These are phyloP conservation scores for Debaryomyces prosopidis DNA, from an alignment of 805 yeast genomes.

Conservation along the genomic window DNA sequence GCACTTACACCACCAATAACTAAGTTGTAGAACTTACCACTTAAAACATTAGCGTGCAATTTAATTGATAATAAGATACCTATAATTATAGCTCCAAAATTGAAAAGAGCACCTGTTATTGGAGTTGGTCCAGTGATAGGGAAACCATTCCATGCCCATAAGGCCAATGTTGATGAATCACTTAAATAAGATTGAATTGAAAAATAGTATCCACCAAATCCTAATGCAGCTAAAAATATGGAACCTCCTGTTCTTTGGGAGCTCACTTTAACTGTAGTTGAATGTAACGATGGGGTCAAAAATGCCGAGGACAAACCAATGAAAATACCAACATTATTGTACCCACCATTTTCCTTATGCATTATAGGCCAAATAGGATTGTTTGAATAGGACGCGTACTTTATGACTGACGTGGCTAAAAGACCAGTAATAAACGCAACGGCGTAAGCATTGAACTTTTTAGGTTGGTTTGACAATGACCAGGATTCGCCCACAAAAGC, in stretches of 20 bases:
- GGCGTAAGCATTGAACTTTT: conserved; percentile 44
- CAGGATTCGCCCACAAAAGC: conserved; percentile 58
- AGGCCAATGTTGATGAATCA: conserved; percentile 83
- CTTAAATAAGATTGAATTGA: conserved; percentile 71
- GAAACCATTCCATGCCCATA: conserved; percentile 97
- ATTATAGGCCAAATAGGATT: conserved; percentile 97
- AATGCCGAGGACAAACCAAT: conserved; percentile 65
- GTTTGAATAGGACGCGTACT: conserved; percentile 75
- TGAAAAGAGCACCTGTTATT: conserved; percentile 74
- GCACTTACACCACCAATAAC: conserved; percentile 51
- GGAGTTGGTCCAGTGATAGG: conserved; percentile 88
- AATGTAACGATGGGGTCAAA: conserved; percentile 47
- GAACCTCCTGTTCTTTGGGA: conserved; percentile 40
- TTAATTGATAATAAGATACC: conserved; percentile 45
- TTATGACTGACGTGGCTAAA: conserved; percentile 68
- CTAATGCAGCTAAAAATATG: conserved; percentile 54
- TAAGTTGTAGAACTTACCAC: conserved; percentile 33
- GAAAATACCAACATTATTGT: conserved; percentile 66
- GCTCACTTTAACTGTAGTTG: conserved; percentile 9
- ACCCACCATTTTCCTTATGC: conserved; percentile 84
- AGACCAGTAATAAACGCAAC: conserved; percentile 71
- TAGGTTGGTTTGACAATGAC: conserved; percentile 26
- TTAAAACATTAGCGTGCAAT: conserved; percentile 19
- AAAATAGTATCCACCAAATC: conserved; percentile 76
- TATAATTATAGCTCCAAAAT: conserved; percentile 56